Base-by-base conservation (phyloP, 148 eudicot genomes). In the Tetragonia tetragonoides region DNA sequence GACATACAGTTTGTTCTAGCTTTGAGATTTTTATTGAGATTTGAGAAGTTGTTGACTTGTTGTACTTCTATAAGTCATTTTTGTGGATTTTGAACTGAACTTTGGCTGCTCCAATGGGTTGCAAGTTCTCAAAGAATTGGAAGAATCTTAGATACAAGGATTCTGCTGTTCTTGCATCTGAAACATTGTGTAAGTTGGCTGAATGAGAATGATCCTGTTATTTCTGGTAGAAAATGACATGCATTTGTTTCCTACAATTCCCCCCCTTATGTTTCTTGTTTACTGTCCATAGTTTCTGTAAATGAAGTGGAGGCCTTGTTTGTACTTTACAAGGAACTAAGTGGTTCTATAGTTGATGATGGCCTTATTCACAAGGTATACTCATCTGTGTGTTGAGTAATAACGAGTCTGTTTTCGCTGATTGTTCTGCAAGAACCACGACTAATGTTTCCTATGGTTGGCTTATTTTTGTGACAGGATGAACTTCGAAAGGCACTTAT, bases 221-320 rank as follows among this genome's bases (percentile, higher is more conserved):
- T 11, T 28, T 65, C 18, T 65, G 66, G 23, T 21, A 21, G 34
- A 61, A 61, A 0, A 24, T 64, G n/a, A 64, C 21, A 11, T 57
- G 23, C n/a, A 11, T 60, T 6, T 60, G 1, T 10, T 60, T 57
- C 12, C 4, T 20, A 20, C 7, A 6, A 6, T 57, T 57, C 61
- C 62, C 49, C 40, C 12, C 37, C 9, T 37, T 16, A 47, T 39
- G 23, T 72, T 34, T 49, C 21, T 63, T 47, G 10, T 28, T 44
- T 51, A 10, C 21, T 21, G 34, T 10, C n/a, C 39, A 2, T 70
- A 86, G 88, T 86, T 81, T 70, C 80, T 72, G 75, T 78, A 71
- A 83, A 68, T 66, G 88, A 86, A 75, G 82, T 81, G n/a, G 83
- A 83, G 69, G 88, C 88, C 24, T 72, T 86, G 78, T 78, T 65